phyloP scores from a whole-genome alignment of 345 rosid genomes.

The Citrus australasica region DNA sequence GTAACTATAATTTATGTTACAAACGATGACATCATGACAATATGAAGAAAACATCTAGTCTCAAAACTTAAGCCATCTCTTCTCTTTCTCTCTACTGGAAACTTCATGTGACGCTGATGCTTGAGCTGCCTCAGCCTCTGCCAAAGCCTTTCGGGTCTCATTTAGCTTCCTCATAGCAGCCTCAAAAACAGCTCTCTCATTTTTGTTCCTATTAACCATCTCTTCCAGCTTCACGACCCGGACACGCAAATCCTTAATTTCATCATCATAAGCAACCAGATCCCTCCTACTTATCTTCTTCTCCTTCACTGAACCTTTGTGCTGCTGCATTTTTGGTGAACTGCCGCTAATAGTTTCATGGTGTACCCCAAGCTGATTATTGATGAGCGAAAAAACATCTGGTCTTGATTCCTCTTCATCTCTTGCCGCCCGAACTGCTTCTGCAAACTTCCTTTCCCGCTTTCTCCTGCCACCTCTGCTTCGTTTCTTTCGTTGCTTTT shows the following conservation, averaged over 20 bases:
- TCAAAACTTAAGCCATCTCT: constrained; percentile 92
- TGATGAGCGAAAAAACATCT: constrained; percentile 80
- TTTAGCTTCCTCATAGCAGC: constrained; percentile 74
- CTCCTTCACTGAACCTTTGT: constrained; percentile 47
- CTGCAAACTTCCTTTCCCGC: constrained; percentile 82
- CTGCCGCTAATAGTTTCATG: constrained; percentile 32
- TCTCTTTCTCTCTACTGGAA: constrained; percentile 75
- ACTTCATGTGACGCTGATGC: constrained; percentile 69
- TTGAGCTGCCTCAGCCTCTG: constrained; percentile 65
- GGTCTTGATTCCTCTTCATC: constrained; percentile 57
- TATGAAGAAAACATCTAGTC: not conserved
- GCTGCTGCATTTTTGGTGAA: constrained; percentile 37
- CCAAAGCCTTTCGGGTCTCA: constrained; percentile 59
- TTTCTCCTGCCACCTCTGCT: constrained; percentile 94
- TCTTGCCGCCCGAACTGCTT: constrained; percentile 56
- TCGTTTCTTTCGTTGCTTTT: constrained; percentile 48
- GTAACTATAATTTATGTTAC: not conserved
- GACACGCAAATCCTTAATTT: constrained; percentile 58
- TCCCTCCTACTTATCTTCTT: constrained; percentile 62
- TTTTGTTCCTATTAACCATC: constrained; percentile 73
- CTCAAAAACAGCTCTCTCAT: constrained; percentile 70
- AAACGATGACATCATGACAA: not conserved
- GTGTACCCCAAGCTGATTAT: constrained; percentile 50
- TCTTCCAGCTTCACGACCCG: constrained; percentile 68
- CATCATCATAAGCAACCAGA: constrained; percentile 70